Evolutionary conservation across 768 basidiomycete genomes (phyloP).

Genomic region (Roridomyces roridus): DNA sequence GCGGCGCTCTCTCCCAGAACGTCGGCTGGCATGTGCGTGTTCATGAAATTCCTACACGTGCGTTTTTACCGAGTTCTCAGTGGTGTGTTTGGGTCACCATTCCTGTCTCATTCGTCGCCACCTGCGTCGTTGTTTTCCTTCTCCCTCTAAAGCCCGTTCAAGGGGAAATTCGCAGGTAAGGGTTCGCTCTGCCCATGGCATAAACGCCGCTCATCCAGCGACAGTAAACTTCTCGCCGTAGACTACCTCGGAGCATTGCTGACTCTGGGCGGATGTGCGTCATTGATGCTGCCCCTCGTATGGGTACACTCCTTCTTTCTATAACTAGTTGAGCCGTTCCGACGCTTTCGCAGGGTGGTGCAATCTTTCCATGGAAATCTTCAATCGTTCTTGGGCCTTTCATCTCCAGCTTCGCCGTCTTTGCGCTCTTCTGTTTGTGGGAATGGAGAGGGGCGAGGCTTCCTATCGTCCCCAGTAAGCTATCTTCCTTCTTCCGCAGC

Average conservation of each 20-base stretch:
- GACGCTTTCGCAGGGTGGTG: slow-evolving; percentile 58
- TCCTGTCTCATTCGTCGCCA: slow-evolving; percentile 59
- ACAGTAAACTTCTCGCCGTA: slow-evolving; percentile 66
- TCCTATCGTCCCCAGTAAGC: slow-evolving; percentile 75
- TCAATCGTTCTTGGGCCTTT: slow-evolving; percentile 68
- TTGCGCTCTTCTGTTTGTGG: slow-evolving; percentile 67
- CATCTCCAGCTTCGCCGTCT: slow-evolving; percentile 57
- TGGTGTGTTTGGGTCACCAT: slow-evolving; percentile 83
- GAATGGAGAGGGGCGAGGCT: slow-evolving; percentile 75
- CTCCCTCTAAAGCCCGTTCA: slow-evolving; percentile 74
- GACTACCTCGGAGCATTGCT: slow-evolving; percentile 68
- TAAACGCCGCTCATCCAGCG: not conserved
- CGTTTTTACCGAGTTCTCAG: slow-evolving; percentile 35
- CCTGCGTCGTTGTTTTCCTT: slow-evolving; percentile 62
- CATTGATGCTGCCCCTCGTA: slow-evolving; percentile 73
- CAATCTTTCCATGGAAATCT: slow-evolving; percentile 75
- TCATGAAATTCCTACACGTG: not conserved
- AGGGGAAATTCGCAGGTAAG: slow-evolving; percentile 60
- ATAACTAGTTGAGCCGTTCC: not conserved
- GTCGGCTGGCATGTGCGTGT: slow-evolving; percentile 63
- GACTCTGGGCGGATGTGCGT: slow-evolving; percentile 64
- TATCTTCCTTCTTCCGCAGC: not conserved
- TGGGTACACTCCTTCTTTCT: slow-evolving; percentile 53
- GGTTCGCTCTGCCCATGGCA: not conserved
- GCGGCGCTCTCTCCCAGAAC: slow-evolving; percentile 67